Evolutionary conservation across 2,329 filamentous ascomycete genomes (phyloP), one percentile per base, ranked within the genome.

Genomic region (Botrytis medusae): DNA sequence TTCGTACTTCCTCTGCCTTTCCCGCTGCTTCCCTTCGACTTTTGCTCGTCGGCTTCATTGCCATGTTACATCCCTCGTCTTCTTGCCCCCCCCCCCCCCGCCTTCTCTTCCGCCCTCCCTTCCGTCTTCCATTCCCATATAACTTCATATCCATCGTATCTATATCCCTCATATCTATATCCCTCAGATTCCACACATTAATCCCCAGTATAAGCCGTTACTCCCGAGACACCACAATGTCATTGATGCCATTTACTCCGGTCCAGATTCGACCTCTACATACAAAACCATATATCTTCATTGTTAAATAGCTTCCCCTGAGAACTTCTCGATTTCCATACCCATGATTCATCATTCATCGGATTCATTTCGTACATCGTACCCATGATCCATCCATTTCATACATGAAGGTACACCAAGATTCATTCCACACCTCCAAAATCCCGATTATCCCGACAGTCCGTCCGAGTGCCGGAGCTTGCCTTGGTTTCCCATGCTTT

Each of bases 401-500:
- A 29, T 22, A 42, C 37, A 63, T 40, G n/a, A 42, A 29, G 18
- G 51, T 57, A 29, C 29, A 44, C 14, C 37, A 42, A 63, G 37
- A 63, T 63, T n/a, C 61, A 42, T 63, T n/a, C 25, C 9, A 44
- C 61, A 32, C 61, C 61, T 64, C 8, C 14, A 7, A 40, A 67
- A 54, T 29, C 46, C 64, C 46, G 46, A 37, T 54, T n/a, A 7
- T 29, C 46, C 64, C 64, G 64, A 40, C 34, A 29, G 16, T 34
- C 64, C 46, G 32, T 25, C 64, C 46, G 44, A 67, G 22, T 51
- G 46, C 64, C 64, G 46, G 48, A 34, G 8, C 44, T 46, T 48
- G n/a, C 61, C 61, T 40, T 63, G 61, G 37, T 18, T 63, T 57
- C n/a, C n/a, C n/a, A 57, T 57, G 51, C 12, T 57, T 57, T 57